phyloP scores from a whole-genome alignment of 1,284 basidiomycete species.

The Melampsora americana region DNA sequence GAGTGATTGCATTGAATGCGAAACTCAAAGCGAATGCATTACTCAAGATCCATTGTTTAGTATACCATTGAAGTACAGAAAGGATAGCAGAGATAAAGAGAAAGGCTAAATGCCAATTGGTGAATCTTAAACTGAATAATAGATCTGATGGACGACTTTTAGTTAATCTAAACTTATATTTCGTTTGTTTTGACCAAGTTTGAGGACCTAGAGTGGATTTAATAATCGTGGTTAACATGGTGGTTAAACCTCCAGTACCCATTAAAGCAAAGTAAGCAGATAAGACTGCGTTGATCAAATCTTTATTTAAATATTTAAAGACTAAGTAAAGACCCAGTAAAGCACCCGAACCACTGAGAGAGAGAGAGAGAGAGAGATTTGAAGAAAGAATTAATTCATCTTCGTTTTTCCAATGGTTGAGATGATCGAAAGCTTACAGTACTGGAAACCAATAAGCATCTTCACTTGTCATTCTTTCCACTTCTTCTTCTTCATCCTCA shows the following conservation, averaged over 20 bases:
- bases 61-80: slow-evolving; percentile 52
- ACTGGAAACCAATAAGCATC: slow-evolving; percentile 73
- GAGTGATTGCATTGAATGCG: slow-evolving; percentile 72
- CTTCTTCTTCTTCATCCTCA: slow-evolving; percentile 34
- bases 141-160: slow-evolving; percentile 58
- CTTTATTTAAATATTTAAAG: slow-evolving; percentile 72
- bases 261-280: slow-evolving; percentile 51
- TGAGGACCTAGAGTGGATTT: slow-evolving; percentile 41
- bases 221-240: slow-evolving; percentile 31
- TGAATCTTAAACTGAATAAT: slow-evolving; percentile 57
- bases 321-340: slow-evolving; percentile 68
- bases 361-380: slow-evolving; percentile 51
- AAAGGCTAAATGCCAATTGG: slow-evolving; percentile 66
- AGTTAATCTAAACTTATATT: slow-evolving; percentile 54
- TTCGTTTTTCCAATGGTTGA: slow-evolving; percentile 55
- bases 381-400: slow-evolving; percentile 21
- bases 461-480: slow-evolving; percentile 62
- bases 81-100: slow-evolving; percentile 64
- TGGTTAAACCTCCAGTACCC: slow-evolving; percentile 46
- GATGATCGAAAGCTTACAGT: slow-evolving; percentile 2
- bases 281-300: slow-evolving; percentile 75
- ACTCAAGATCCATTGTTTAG: slow-evolving; percentile 69
- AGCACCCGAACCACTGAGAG: slow-evolving; percentile 49
- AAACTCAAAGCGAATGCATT: slow-evolving; percentile 81
- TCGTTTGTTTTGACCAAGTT: slow-evolving; percentile 58